These are phyloP conservation scores for Pythium plurisporium DNA, from an alignment of 352 stramenopile genomes.

Conservation along the genomic window DNA sequence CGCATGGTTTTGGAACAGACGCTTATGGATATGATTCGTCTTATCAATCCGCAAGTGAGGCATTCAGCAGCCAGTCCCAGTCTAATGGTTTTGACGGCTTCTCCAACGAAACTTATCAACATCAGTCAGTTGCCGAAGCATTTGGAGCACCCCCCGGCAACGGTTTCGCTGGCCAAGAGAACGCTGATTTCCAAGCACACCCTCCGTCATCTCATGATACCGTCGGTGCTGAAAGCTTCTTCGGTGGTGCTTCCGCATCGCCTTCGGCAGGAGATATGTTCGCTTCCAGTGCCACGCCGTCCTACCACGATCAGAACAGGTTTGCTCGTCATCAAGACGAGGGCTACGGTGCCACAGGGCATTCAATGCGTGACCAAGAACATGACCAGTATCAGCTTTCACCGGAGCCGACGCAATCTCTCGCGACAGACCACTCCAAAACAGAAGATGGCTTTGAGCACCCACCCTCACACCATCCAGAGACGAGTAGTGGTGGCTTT, in stretches of 20 bases:
- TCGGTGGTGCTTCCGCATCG: conserved; percentile 1
- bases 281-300: background rate
- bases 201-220: conserved; percentile 2
- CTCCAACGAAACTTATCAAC: background rate
- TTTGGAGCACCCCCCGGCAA: conserved; percentile 26
- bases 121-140: conserved; percentile 6
- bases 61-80: background rate
- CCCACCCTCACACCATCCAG: background rate
- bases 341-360: too few species aligned
- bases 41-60: background rate
- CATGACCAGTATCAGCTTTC: background rate
- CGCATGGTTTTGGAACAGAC: background rate
- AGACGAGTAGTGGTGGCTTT: too few species aligned
- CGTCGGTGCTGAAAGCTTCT: conserved; percentile 20
- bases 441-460: background rate
- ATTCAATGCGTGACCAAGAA: too few species aligned
- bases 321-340: background rate
- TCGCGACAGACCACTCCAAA: background rate
- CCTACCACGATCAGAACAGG: background rate
- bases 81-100: background rate
- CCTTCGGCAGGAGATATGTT: conserved; percentile 13
- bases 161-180: conserved; percentile 23
- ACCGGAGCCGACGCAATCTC: too few species aligned
- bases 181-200: background rate
- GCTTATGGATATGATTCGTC: background rate